phyloP scores from a whole-genome alignment of 2,329 filamentous ascomycete genomes.

The Juglanconis juglandina region DNA sequence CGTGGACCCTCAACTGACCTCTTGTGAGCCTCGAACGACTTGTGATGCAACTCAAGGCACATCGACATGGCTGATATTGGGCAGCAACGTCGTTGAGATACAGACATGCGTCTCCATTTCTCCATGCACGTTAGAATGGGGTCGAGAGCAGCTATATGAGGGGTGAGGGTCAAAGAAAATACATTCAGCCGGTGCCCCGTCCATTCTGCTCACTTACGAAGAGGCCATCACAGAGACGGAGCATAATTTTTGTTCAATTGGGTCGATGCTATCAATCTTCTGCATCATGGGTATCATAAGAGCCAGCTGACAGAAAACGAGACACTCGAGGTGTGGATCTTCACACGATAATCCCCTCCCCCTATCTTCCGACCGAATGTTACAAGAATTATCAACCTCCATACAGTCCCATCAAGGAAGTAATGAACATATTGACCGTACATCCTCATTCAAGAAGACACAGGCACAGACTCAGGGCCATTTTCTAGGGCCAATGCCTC shows the following conservation, averaged over 20 bases:
- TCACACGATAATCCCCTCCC: neutral
- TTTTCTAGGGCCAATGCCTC: neutral
- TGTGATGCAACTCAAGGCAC: neutral
- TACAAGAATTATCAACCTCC: neutral
- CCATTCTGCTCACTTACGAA: neutral
- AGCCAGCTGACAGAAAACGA: neutral
- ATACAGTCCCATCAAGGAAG: neutral
- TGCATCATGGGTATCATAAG: neutral
- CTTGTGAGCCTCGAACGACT: neutral
- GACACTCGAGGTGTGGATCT: neutral
- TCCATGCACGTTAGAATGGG: neutral
- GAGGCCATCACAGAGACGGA: too few species aligned
- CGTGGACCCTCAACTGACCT: neutral
- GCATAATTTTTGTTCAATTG: neutral
- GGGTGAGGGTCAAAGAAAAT: neutral
- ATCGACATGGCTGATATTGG: slow-evolving; percentile 13
- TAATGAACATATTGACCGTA: neutral
- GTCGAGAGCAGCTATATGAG: neutral
- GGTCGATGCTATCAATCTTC: neutral
- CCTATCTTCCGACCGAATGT: neutral
- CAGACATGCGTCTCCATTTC: neutral
- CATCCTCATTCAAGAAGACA: neutral
- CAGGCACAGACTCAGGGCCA: neutral
- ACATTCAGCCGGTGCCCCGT: neutral
- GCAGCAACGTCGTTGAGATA: slow-evolving; percentile 28